These are phyloP conservation scores for Botryotinia narcissicola DNA, from an alignment of 2,329 filamentous ascomycete genomes.

Conservation along the genomic window DNA sequence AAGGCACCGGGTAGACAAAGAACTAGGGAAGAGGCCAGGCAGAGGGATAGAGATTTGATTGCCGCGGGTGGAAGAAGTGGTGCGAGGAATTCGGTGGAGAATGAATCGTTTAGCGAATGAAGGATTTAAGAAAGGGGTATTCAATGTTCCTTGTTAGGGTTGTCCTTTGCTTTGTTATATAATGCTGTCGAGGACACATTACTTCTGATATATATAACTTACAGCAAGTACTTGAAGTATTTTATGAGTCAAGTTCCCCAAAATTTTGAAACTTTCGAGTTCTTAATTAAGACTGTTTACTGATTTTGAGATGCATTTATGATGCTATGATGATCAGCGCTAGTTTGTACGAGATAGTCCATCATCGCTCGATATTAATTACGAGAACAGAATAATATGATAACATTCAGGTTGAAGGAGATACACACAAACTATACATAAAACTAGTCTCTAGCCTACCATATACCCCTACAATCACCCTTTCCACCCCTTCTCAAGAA, in stretches of 20 bases:
- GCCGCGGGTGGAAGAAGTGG: not conserved
- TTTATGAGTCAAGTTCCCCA: not conserved
- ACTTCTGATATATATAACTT: no score
- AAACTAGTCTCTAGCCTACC: no score
- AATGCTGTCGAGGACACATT: not conserved
- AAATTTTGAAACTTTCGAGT: no score
- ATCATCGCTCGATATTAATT: no score
- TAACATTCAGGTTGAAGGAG: no score
- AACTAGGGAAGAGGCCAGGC: not conserved
- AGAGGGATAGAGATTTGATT: constrained; percentile 4
- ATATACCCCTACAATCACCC: rapidly evolving
- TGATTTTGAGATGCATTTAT: not conserved
- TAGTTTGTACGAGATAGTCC: no score
- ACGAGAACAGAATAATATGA: no score
- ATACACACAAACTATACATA: no score
- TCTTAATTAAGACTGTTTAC: not conserved
- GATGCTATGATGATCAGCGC: no score
- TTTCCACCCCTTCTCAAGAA: no score
- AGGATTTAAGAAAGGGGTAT: not conserved
- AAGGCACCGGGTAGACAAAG: not conserved
- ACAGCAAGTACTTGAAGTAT: not conserved
- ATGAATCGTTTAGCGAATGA: not conserved
- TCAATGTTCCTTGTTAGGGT: not conserved
- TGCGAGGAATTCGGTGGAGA: not conserved
- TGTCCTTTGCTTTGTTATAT: not conserved